Evolutionary conservation across 345 rosid genomes (phyloP).

Genomic region (Arabidopsis arenosa): DNA sequence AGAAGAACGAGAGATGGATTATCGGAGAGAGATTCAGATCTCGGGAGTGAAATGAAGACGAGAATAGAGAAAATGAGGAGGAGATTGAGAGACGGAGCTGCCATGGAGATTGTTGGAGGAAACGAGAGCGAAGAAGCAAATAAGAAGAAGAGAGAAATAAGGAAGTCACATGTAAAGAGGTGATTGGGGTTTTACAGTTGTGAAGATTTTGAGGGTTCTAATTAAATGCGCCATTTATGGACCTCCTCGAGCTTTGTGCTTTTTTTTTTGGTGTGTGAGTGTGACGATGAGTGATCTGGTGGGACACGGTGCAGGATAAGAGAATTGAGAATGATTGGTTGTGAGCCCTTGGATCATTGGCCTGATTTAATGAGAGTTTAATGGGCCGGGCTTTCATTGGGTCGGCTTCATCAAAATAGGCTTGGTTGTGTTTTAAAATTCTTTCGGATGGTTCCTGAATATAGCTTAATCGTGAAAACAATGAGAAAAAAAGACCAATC

Average conservation of each 20-base stretch:
- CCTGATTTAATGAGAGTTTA: background rate
- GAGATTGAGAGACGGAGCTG: constrained; percentile 28
- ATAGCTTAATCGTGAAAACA: background rate
- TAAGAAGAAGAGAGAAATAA: background rate
- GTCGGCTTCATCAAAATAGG: background rate
- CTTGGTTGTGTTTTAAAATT: too few species aligned
- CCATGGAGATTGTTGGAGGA: constrained; percentile 20
- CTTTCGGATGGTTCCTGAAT: background rate
- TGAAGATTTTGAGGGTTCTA: constrained; percentile 23
- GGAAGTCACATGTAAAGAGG: constrained; percentile 45
- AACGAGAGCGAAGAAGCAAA: constrained; percentile 16
- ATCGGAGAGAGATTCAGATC: constrained; percentile 42
- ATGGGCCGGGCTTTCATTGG: constrained; percentile 22
- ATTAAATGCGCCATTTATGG: constrained; percentile 54
- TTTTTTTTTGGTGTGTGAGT: background rate
- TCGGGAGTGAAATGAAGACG: constrained; percentile 18
- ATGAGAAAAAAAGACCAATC: background rate
- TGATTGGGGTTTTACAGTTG: constrained; percentile 63
- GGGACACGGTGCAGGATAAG: constrained; percentile 32
- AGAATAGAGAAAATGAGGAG: constrained; percentile 32
- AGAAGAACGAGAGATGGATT: constrained; percentile 49
- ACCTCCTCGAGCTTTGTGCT: constrained; percentile 42
- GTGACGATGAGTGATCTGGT: constrained; percentile 39
- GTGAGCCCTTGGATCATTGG: constrained; percentile 28
- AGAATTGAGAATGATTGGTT: constrained; percentile 20